Base-by-base conservation (phyloP, 139 green algal species). In the Pycnococcus provasolii region DNA sequence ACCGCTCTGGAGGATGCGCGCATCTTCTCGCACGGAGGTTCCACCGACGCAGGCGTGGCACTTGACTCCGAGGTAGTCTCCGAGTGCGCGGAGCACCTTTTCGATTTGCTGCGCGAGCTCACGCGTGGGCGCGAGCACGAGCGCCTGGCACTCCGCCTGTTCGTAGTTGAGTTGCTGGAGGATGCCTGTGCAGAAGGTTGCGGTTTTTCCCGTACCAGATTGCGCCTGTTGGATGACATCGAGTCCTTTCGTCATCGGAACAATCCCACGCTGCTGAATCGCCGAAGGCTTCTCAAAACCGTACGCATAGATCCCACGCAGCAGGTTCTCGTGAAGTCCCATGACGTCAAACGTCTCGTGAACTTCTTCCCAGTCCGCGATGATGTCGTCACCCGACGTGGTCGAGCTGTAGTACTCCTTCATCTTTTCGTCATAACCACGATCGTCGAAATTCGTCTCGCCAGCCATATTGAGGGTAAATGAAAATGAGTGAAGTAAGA, bases 71-170 rank as follows among this genome's bases (percentile, higher is more conserved):
- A 73, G 50, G 58, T 73, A 73, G 84, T 98, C 94, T 53, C 94
- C 94, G 60, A 99, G 81, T 26, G 94, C 88, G 67, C 92, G 79
- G 87, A 97, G 95, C 60, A 98, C 94, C 84, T 98, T 98, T 84
- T 98, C 93, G 54, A 99, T 99, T 86, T 99, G 94, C 86, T 99
- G 94, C 8, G 94, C 93, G 79, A 99, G 83, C 87, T 99, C 94
- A 67, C 94, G 88, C 8, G 94, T 99, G 54, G 94, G 94, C 1
- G 94, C 94, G 60, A 99, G 86, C 60, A 99, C 94, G 50, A 99
- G 88, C 15, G 83, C 93, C 87, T 97, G 90, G 85, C 91, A 97
- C 74, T 97, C 87, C n/a, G 83, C 67, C 41, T 90, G 55, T 46
- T 83, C 78, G 84, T 94, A 96, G 84, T 99, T 90, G 67, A 99